A percentile compares a stretch with the other conserved stretches of the same genome.
phyloP scores from a whole-genome alignment of 164 flowering plant genomes.

The Warburgia ugandensis region DNA sequence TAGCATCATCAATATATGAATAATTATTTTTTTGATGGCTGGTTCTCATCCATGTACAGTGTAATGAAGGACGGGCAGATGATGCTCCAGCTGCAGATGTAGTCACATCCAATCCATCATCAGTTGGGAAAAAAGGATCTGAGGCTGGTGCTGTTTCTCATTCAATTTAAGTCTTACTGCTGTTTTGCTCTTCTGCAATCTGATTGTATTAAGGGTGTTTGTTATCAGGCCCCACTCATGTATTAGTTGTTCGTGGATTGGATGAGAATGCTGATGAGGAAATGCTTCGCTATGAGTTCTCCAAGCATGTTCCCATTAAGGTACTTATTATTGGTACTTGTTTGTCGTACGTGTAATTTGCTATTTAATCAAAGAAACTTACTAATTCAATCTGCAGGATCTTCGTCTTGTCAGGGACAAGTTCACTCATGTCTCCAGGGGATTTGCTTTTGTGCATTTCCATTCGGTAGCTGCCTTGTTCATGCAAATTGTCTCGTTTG shows the following conservation, averaged over 20 bases:
- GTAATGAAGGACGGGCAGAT: constrained; percentile 77
- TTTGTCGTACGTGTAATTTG: not conserved
- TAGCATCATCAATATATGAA: no score
- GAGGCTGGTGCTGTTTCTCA: constrained; percentile 63
- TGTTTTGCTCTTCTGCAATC: not conserved
- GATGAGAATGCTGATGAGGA: constrained; percentile 99
- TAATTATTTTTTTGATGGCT: no score
- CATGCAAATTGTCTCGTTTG: no score
- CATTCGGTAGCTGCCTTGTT: constrained; percentile 76
- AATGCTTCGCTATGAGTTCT: constrained; percentile 97
- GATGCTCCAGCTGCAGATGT: constrained; percentile 95
- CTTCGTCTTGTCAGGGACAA: constrained; percentile 98
- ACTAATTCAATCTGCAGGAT: constrained; percentile 50
- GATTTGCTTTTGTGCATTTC: constrained; percentile 98
- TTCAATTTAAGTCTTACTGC: not conserved
- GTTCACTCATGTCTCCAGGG: constrained; percentile 96
- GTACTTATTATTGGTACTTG: constrained; percentile 23
- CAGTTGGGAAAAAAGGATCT: constrained; percentile 63
- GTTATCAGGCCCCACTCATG: constrained; percentile 87
- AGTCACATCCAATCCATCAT: constrained; percentile 39
- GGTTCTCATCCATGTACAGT: constrained; percentile 54
- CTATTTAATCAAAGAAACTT: not conserved
- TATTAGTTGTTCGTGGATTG: constrained; percentile 94
- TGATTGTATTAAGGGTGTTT: not conserved
- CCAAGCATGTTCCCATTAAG: constrained; percentile 97